Evolutionary conservation across 805 yeast species (phyloP).

Genomic region (Ogataea ganodermae): DNA sequence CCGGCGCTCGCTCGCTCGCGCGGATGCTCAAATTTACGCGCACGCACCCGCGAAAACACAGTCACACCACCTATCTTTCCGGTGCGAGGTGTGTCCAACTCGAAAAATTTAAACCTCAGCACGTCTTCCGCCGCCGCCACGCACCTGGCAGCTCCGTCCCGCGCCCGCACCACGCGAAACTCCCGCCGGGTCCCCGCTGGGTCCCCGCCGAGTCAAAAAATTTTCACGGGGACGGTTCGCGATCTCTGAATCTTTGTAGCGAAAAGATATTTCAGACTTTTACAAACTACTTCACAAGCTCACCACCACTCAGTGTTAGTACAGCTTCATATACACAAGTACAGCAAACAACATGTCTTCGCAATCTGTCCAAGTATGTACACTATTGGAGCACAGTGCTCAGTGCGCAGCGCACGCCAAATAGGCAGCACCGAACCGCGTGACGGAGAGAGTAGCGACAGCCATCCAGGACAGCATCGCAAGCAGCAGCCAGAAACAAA

Average conservation of each 20-base stretch:
- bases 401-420: background rate
- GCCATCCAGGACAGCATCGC: no score
- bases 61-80: background rate
- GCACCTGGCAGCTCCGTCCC: background rate
- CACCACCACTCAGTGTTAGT: background rate
- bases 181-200: background rate
- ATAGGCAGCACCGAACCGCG: background rate
- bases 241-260: constrained; percentile 2
- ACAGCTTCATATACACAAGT: constrained; percentile 5
- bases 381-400: background rate
- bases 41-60: background rate
- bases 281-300: constrained; percentile 3
- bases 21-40: constrained; percentile 5
- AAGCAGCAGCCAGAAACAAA: no score
- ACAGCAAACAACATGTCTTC: constrained; percentile 40
- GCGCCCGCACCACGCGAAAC: background rate
- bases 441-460: background rate
- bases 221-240: constrained; percentile 9
- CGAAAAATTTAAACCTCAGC: background rate
- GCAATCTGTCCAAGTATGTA: constrained; percentile 89
- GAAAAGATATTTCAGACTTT: constrained; percentile 6
- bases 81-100: constrained; percentile 1
- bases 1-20: background rate
- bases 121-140: background rate
- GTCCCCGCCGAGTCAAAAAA: constrained; percentile 2